A percentile compares a stretch with the other conserved stretches of the same genome.
Evolutionary conservation across 352 stramenopile genomes (phyloP).

Genomic region (Phytopythium helicoides): DNA sequence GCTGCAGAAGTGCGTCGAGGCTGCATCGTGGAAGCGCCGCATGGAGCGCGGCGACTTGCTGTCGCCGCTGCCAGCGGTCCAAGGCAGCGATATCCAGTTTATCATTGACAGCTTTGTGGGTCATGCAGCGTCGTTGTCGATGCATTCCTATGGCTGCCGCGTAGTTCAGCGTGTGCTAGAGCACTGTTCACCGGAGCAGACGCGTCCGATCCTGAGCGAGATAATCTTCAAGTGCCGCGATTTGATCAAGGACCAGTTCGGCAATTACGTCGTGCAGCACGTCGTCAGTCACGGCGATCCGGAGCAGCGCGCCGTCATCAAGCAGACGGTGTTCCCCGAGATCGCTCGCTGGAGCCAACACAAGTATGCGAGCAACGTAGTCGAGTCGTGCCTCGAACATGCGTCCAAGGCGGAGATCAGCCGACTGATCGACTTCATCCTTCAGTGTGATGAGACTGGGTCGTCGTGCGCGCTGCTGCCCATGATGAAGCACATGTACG

Average conservation of each 20-base stretch:
- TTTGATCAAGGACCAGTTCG: slow-evolving; percentile 96
- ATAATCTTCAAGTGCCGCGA: slow-evolving; percentile 90
- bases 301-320: slow-evolving; percentile 78
- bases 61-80: slow-evolving; percentile 22
- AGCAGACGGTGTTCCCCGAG: slow-evolving; percentile 83
- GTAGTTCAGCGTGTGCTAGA: slow-evolving; percentile 98
- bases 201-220: slow-evolving; percentile 91
- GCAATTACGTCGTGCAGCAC: slow-evolving; percentile 99
- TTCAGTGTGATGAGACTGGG: slow-evolving; percentile 72
- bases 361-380: slow-evolving; percentile 97
- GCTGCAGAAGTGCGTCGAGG: slow-evolving; percentile 98
- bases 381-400: slow-evolving; percentile 93
- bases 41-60: slow-evolving; percentile 10
- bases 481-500: slow-evolving; percentile 97
- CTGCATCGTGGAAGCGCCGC: slow-evolving; percentile 55
- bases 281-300: slow-evolving; percentile 93
- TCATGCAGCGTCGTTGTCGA: slow-evolving; percentile 90
- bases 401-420: slow-evolving; percentile 80
- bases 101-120: slow-evolving; percentile 96
- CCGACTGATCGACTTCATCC: slow-evolving; percentile 75
- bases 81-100: slow-evolving; percentile 94
- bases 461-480: slow-evolving; percentile 78
- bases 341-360: slow-evolving; percentile 91
- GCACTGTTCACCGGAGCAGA: slow-evolving; percentile 91
- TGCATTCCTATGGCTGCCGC: slow-evolving; percentile 97